Base-by-base conservation (phyloP, 768 basidiomycete species). In the Leccinum aurantiacum region DNA sequence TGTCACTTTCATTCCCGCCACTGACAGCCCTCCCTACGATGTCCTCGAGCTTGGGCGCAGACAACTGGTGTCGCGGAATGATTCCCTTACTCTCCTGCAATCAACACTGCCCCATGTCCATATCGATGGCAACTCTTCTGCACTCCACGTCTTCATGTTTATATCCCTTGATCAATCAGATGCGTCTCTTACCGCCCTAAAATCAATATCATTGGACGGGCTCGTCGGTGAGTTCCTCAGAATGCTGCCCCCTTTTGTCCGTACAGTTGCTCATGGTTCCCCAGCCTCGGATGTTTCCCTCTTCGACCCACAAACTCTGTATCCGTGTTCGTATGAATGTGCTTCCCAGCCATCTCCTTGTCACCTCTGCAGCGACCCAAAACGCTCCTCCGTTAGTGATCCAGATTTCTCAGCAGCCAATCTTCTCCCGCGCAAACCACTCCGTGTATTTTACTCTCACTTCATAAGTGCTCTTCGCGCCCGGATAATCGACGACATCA, bases 391-490 rank as follows among this genome's bases (percentile, higher is more conserved):
- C 13, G 57, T 59, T 51, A 65, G 60, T 55, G 64, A 58, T 57
- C 63, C 60, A 27, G 59, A 65, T 60, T 71, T 66, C 63, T 78
- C 70, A 22, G 75, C 62, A 72, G 62, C 65, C 64, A 58, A 65
- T 74, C 67, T 78, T 68, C 73, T 86, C 70, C 83, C 84, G 53
- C 76, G 80, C 53, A 74, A 76, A 61, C 71, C 74, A 53, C 74
- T 86, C 10, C 82, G 77, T 25, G 55, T 63, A 27, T 69, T 76
- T 10, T 75, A 78, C 55, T 56, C 68, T n/a, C 68, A 71, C 63
- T 89, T 91, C 65, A 75, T 89, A 62, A 79, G 82, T 37, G 89
- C 89, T 7, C 73, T 89, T n/a, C 85, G 88, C 38, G 78, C 70
- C 41, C 66, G 77, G 38, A 69, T 82, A 27, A 77, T 76, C 37